These are phyloP conservation scores for Trametes pubescens DNA, from an alignment of 1,284 basidiomycete genomes.

Conservation along the genomic window DNA sequence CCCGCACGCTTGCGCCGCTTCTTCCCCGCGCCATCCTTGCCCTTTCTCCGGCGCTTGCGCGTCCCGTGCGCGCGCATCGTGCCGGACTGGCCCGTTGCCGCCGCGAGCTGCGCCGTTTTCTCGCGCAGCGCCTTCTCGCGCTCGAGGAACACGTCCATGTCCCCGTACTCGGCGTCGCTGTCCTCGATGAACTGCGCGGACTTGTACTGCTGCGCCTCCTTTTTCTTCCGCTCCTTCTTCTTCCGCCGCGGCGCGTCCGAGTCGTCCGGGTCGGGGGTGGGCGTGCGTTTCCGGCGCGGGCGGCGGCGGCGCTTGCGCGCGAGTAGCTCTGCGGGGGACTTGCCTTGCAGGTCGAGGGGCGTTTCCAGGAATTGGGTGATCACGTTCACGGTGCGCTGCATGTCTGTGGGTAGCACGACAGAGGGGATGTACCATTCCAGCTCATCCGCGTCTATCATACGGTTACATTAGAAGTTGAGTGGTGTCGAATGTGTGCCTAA, in stretches of 20 bases:
- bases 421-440: constrained; percentile 84
- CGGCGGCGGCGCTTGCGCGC: constrained; percentile 64
- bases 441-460: constrained; percentile 64
- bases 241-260: constrained; percentile 56
- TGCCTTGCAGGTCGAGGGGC: constrained; percentile 80
- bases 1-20: constrained; percentile 36
- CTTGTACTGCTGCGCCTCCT: constrained; percentile 83
- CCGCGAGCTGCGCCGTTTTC: constrained; percentile 57
- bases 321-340: constrained; percentile 72
- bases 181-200: constrained; percentile 91
- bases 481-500: background rate
- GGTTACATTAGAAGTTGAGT: background rate
- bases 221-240: constrained; percentile 59
- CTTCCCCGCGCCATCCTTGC: constrained; percentile 38
- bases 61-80: constrained; percentile 74
- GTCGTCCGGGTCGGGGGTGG: constrained; percentile 54
- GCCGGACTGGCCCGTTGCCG: constrained; percentile 51
- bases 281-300: constrained; percentile 56
- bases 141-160: constrained; percentile 82
- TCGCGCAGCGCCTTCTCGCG: constrained; percentile 68
- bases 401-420: constrained; percentile 65
- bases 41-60: constrained; percentile 67
- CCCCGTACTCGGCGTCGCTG: constrained; percentile 82
- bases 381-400: constrained; percentile 70
- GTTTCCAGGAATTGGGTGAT: constrained; percentile 80